A percentile compares a stretch with the other conserved stretches of the same genome.
Conservation (phyloP, 805 yeast genomes). For the Zygoascus tannicola region DNA sequence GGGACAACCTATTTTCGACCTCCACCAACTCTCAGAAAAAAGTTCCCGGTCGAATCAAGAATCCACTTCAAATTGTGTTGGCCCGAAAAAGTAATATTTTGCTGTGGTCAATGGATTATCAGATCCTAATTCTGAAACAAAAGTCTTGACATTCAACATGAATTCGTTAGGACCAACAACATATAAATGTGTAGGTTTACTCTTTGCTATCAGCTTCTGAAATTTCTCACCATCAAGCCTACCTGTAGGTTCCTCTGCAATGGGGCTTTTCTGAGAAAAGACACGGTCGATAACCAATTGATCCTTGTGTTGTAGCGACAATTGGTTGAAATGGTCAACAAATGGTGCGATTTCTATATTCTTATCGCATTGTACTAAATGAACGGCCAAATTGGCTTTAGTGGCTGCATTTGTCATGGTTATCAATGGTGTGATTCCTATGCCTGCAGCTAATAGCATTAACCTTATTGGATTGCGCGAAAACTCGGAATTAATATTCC, state of each 20-base stretch:
- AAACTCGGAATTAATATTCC: too few species aligned
- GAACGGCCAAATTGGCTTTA: slow-evolving; percentile 27
- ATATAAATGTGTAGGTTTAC: slow-evolving; percentile 9
- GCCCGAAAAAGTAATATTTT: neutral
- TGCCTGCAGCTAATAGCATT: slow-evolving; percentile 50
- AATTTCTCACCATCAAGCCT: slow-evolving; percentile 2
- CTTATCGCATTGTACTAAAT: slow-evolving; percentile 30
- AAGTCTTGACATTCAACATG: slow-evolving; percentile 14
- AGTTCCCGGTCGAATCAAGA: too few species aligned
- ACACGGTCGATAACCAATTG: slow-evolving; percentile 6
- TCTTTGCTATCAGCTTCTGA: neutral
- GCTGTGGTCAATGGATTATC: neutral
- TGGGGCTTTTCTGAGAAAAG: too few species aligned
- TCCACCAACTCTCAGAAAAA: too few species aligned
- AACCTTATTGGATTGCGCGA: too few species aligned
- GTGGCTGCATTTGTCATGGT: slow-evolving; percentile 40
- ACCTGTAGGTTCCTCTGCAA: too few species aligned
- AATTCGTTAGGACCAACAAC: slow-evolving; percentile 19
- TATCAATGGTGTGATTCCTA: slow-evolving; percentile 58
- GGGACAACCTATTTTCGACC: too few species aligned
- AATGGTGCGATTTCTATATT: slow-evolving; percentile 12
- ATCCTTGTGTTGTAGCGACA: slow-evolving; percentile 8
- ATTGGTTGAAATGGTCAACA: slow-evolving; percentile 10
- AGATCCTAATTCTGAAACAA: neutral
- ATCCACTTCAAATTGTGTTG: too few species aligned